Percentiles rank a stretch among this genome's conserved stretches.
Evolutionary conservation across 257 asterid species (phyloP).

Genomic region (Nicotiana tomentosiformis): DNA sequence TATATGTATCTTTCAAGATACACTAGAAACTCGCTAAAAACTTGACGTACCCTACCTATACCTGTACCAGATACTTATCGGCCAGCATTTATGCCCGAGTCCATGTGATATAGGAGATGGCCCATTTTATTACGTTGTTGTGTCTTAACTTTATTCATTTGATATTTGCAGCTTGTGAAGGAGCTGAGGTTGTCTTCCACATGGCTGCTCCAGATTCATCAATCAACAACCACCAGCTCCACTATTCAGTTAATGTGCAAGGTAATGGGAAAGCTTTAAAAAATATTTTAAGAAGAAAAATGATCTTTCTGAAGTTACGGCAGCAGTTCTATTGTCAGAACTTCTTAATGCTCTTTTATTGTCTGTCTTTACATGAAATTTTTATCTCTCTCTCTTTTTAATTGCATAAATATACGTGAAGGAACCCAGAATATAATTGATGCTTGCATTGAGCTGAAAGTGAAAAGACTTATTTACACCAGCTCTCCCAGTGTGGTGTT

Average conservation of each 20-base stretch:
- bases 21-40: neutral
- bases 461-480: constrained; percentile 76
- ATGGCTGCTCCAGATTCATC: constrained; percentile 99
- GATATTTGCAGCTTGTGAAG: constrained; percentile 59
- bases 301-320: neutral
- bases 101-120: neutral
- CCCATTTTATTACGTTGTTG: neutral
- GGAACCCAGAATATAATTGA: constrained; percentile 86
- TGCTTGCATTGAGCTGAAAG: constrained; percentile 75
- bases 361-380: neutral
- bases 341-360: neutral
- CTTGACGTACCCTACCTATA: neutral
- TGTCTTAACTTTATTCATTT: neutral
- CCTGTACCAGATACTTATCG: neutral
- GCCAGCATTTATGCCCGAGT: neutral
- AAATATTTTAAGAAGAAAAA: neutral
- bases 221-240: constrained; percentile 75
- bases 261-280: constrained; percentile 26
- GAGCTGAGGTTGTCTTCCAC: constrained; percentile 93
- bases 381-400: neutral
- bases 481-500: constrained; percentile 96
- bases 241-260: constrained; percentile 81
- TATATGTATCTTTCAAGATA: neutral
- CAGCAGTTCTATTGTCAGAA: neutral
- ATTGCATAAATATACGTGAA: constrained; percentile 6